Conservation (phyloP, 345 rosid genomes). For the Linum trigynum region DNA sequence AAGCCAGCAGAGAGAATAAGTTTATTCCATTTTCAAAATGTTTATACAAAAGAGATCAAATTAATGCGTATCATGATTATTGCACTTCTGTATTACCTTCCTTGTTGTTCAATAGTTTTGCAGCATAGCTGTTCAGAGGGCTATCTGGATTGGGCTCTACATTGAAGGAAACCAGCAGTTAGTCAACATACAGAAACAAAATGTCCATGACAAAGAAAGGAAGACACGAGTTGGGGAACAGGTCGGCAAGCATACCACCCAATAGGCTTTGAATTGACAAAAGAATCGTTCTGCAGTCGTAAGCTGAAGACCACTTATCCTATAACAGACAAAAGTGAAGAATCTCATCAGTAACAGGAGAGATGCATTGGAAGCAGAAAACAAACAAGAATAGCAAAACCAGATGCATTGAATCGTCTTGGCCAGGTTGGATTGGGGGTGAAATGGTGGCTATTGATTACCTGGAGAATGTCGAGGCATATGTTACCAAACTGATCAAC, state of each 20-base stretch:
- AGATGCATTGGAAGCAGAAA: background rate
- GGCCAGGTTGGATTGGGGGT: background rate
- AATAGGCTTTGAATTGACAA: slow-evolving; percentile 24
- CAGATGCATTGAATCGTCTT: background rate
- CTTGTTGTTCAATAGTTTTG: slow-evolving; percentile 17
- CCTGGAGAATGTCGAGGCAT: slow-evolving; percentile 32
- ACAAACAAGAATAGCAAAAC: background rate
- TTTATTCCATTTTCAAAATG: background rate
- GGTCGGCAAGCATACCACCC: slow-evolving; percentile 16
- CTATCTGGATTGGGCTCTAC: slow-evolving; percentile 25
- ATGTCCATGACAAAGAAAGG: background rate
- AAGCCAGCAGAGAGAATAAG: background rate
- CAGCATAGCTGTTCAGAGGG: slow-evolving; percentile 25
- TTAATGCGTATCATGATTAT: background rate
- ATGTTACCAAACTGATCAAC: slow-evolving; percentile 29
- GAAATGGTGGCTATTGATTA: background rate
- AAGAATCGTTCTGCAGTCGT: slow-evolving; percentile 25
- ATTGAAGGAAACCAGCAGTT: background rate
- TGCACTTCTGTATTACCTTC: slow-evolving; percentile 18
- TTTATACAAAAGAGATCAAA: background rate
- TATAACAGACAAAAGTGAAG: background rate
- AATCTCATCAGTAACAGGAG: background rate
- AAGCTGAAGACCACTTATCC: slow-evolving; percentile 31
- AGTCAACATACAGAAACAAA: background rate
- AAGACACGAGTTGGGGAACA: background rate